A percentile compares a stretch with the other conserved stretches of the same genome.
These are phyloP conservation scores for Starmerella scarabaei DNA, from an alignment of 805 yeast genomes.

Conservation along the genomic window DNA sequence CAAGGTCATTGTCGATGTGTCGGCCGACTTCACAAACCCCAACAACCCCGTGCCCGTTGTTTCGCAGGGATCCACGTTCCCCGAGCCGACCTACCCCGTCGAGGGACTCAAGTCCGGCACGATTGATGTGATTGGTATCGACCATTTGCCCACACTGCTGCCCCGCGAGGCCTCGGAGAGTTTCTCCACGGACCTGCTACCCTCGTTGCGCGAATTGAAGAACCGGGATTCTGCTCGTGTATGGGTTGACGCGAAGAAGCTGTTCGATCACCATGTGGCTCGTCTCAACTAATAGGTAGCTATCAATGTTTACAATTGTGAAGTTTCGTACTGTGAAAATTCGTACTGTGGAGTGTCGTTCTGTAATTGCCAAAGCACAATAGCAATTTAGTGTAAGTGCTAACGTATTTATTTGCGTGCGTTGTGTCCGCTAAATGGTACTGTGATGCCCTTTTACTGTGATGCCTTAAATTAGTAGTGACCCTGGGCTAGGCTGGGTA, in stretches of 20 bases:
- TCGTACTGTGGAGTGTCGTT: no score
- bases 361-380: no score
- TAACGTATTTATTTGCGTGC: no score
- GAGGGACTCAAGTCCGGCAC: conserved; percentile 61
- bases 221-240: conserved; percentile 72
- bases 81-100: conserved; percentile 79
- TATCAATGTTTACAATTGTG: no score
- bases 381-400: no score
- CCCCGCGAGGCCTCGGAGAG: conserved; percentile 97
- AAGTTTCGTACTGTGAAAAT: no score
- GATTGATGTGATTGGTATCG: conserved; percentile 84
- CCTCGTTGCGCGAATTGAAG: conserved; percentile 75
- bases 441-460: no score
- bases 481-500: no score
- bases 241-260: conserved; percentile 77
- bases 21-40: conserved; percentile 97
- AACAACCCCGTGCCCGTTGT: conserved; percentile 97
- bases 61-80: conserved; percentile 76
- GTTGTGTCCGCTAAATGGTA: no score
- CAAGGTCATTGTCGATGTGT: conserved; percentile 89
- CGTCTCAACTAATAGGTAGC: conserved; percentile 40
- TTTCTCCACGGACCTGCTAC: conserved; percentile 75
- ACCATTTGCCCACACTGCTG: conserved; percentile 85
- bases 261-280: conserved; percentile 74
- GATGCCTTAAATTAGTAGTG: not conserved